phyloP scores from a whole-genome alignment of 331 rosid genomes.

The Arachis monticola region DNA sequence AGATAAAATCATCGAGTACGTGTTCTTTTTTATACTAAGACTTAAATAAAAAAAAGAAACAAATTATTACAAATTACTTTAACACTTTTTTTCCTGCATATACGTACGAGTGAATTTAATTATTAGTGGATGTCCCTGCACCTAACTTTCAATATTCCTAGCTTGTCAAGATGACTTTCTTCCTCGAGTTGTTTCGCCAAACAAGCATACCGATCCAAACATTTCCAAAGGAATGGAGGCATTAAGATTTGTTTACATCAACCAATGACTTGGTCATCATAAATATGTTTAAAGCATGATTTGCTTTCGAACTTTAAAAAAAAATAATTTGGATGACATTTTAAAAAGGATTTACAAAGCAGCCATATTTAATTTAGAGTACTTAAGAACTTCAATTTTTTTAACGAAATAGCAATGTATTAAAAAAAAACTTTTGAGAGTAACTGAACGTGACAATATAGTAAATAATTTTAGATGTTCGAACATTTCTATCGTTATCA shows the following conservation, averaged over 20 bases:
- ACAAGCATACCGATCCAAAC: not conserved
- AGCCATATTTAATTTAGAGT: not conserved
- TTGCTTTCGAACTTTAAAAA: too few species aligned
- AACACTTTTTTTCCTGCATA: not conserved
- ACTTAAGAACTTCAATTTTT: not conserved
- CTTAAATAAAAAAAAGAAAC: too few species aligned
- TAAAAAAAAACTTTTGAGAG: not conserved
- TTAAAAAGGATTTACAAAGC: not conserved
- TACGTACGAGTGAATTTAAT: not conserved
- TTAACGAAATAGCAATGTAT: not conserved
- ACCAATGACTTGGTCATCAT: not conserved
- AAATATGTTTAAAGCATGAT: not conserved
- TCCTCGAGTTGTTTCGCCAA: not conserved
- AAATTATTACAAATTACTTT: constrained; percentile 1
- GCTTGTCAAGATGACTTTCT: not conserved
- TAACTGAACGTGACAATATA: not conserved
- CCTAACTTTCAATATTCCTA: not conserved
- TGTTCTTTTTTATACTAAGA: not conserved
- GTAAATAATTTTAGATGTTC: not conserved
- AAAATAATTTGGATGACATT: too few species aligned
- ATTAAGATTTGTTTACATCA: not conserved
- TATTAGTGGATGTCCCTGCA: not conserved
- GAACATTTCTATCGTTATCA: too few species aligned
- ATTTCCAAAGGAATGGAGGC: not conserved
- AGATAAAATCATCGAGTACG: not conserved